These are phyloP conservation scores for Salvia sclarea DNA, from an alignment of 305 asterid species.

Conservation along the genomic window DNA sequence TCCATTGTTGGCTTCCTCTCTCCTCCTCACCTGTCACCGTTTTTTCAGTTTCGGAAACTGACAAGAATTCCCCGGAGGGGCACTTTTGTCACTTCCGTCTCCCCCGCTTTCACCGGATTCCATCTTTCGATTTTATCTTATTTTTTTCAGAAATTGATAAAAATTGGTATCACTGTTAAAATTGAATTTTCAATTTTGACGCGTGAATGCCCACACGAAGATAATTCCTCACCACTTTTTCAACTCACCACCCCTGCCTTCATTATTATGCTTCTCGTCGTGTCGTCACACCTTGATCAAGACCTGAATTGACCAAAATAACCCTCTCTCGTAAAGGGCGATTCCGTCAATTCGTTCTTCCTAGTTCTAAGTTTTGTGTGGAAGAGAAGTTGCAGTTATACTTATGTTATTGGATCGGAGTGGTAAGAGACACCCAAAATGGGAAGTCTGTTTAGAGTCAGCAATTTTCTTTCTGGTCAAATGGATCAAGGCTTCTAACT, in stretches of 20 bases:
- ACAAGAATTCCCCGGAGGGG: constrained; percentile 28
- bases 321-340: constrained; percentile 23
- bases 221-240: constrained; percentile 37
- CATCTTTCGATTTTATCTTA: not conserved
- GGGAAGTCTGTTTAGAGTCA: constrained; percentile 31
- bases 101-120: constrained; percentile 23
- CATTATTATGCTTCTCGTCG: constrained; percentile 34
- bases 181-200: constrained; percentile 28
- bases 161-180: constrained; percentile 40
- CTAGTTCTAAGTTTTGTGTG: not conserved
- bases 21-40: constrained; percentile 40
- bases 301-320: constrained; percentile 28
- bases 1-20: constrained; percentile 35
- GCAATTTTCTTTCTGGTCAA: constrained; percentile 28
- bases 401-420: not conserved
- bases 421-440: not conserved
- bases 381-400: not conserved
- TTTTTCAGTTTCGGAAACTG: constrained; percentile 34
- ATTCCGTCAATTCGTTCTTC: constrained; percentile 19
- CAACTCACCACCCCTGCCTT: constrained; percentile 25
- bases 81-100: constrained; percentile 33
- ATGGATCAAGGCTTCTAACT: constrained; percentile 15
- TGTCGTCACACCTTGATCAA: constrained; percentile 26
- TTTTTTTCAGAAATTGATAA: constrained; percentile 6
- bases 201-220: constrained; percentile 38